Conservation (phyloP, 495 filamentous ascomycete genomes). For the Sabuloglossum arenarium region DNA sequence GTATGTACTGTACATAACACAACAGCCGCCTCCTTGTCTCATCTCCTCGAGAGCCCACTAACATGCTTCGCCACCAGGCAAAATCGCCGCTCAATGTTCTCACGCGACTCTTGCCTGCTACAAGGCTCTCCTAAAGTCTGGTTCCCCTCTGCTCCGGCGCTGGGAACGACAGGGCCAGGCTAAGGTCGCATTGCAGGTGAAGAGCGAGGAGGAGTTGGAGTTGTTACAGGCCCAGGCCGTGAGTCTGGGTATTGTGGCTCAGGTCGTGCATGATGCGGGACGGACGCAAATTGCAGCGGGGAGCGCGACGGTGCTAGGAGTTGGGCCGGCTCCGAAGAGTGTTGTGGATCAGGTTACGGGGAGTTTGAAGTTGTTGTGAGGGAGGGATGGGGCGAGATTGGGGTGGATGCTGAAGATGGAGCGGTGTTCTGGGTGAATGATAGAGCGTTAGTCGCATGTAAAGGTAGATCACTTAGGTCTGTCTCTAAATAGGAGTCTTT, state of each 20-base stretch:
- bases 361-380: constrained; percentile 62
- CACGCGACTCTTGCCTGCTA: constrained; percentile 95
- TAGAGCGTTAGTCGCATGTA: neutral
- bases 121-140: constrained; percentile 45
- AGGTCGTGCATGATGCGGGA: constrained; percentile 85
- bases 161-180: constrained; percentile 79
- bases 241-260: constrained; percentile 66
- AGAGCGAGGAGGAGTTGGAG: constrained; percentile 62
- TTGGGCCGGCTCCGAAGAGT: constrained; percentile 74
- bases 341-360: constrained; percentile 76
- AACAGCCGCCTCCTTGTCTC: too few relatives aligned
- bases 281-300: constrained; percentile 91
- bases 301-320: constrained; percentile 73
- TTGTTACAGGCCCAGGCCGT: constrained; percentile 57
- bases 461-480: too few relatives aligned
- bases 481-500: too few relatives aligned
- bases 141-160: constrained; percentile 43
- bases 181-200: constrained; percentile 78
- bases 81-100: constrained; percentile 92
- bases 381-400: neutral
- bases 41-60: constrained; percentile 3
- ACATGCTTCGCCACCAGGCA: constrained; percentile 32
- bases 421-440: neutral
- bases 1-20: too few relatives aligned
- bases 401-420: neutral